Percentiles rank a stretch among this genome's conserved stretches.
Conservation (phyloP, 805 yeast genomes). For the Saturnispora serradocipensis region DNA sequence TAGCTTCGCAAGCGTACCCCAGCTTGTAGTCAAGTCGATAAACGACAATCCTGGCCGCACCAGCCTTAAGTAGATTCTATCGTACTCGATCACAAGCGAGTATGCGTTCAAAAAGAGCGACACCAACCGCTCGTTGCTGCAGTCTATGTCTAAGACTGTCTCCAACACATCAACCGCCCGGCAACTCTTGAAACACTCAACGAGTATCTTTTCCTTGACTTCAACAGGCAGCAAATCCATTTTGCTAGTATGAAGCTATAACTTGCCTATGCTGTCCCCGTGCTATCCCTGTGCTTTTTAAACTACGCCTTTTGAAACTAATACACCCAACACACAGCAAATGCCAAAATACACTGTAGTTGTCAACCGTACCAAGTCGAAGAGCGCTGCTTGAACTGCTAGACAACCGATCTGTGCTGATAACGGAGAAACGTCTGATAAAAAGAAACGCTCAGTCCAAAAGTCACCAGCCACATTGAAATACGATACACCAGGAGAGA, state of each 20-base stretch:
- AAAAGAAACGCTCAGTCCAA: background rate
- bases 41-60: conserved; percentile 3
- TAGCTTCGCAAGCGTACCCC: background rate
- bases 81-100: conserved; percentile 4
- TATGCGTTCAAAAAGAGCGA: background rate
- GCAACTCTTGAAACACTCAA: conserved; percentile 3
- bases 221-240: background rate
- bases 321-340: background rate
- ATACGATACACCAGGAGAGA: background rate
- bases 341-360: background rate
- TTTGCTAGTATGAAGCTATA: too few species aligned
- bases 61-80: conserved; percentile 3
- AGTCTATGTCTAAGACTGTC: background rate
- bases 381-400: background rate
- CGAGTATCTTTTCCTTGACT: background rate
- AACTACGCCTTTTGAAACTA: background rate
- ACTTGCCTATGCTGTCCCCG: too few species aligned
- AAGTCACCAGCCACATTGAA: background rate
- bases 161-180: conserved; percentile 4
- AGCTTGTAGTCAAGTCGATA: conserved; percentile 1
- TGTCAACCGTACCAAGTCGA: background rate
- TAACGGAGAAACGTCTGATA: background rate
- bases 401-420: background rate
- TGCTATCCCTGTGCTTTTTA: too few species aligned
- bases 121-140: background rate